Evolutionary conservation across 768 basidiomycete species (phyloP).

Genomic region (Lentinula sp.): DNA sequence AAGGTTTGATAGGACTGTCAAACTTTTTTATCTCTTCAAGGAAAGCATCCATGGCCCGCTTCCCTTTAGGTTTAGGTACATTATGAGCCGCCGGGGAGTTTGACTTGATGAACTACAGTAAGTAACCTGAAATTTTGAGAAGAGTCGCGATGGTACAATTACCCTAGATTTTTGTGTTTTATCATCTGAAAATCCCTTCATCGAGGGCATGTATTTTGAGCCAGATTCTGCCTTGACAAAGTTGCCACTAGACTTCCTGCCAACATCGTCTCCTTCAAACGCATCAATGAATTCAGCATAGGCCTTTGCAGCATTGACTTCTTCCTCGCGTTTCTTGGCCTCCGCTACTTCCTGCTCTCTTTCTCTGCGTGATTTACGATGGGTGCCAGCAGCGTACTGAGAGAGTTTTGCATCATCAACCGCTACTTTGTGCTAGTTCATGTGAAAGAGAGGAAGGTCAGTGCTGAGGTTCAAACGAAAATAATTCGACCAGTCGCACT

Average conservation of each 20-base stretch:
- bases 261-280: slow-evolving; percentile 67
- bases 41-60: slow-evolving; percentile 93
- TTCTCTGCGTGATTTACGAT: slow-evolving; percentile 86
- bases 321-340: slow-evolving; percentile 80
- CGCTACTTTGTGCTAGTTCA: slow-evolving; percentile 65
- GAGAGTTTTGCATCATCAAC: slow-evolving; percentile 83
- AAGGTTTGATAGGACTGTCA: slow-evolving; percentile 6
- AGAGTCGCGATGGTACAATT: slow-evolving; percentile 10
- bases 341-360: slow-evolving; percentile 92
- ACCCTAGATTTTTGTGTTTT: slow-evolving; percentile 22
- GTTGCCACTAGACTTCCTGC: slow-evolving; percentile 40
- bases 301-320: slow-evolving; percentile 70
- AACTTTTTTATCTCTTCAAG: slow-evolving; percentile 95
- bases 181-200: slow-evolving; percentile 19
- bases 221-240: slow-evolving; percentile 61
- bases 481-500: slow-evolving; percentile 84
- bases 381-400: slow-evolving; percentile 80
- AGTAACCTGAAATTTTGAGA: slow-evolving; percentile 1
- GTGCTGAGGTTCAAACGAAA: slow-evolving; percentile 46
- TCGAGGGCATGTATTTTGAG: slow-evolving; percentile 36
- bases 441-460: slow-evolving; percentile 49
- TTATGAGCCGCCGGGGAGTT: slow-evolving; percentile 49
- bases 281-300: slow-evolving; percentile 82
- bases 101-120: slow-evolving; percentile 25
- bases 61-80: slow-evolving; percentile 79